A percentile compares a stretch with the other conserved stretches of the same genome.
Evolutionary conservation across 2,329 filamentous ascomycete genomes (phyloP).

Genomic region (Pseudomassariella vexata): DNA sequence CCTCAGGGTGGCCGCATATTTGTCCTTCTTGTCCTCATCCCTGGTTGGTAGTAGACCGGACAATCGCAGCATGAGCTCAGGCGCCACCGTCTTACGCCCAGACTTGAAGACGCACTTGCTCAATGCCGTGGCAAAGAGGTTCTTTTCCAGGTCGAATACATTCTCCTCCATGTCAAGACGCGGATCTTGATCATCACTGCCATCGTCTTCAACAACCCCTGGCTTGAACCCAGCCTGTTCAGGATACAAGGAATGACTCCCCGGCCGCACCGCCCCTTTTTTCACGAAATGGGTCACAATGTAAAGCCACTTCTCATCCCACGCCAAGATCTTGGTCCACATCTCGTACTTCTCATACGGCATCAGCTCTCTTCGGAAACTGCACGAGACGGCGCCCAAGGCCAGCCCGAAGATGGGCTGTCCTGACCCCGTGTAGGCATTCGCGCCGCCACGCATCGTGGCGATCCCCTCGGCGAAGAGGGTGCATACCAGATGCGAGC

Average conservation of each 20-base stretch:
- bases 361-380: slow-evolving; percentile 48
- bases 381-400: slow-evolving; percentile 51
- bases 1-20: slow-evolving; percentile 15
- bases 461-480: slow-evolving; percentile 29
- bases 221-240: slow-evolving; percentile 15
- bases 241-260: slow-evolving; percentile 24
- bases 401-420: slow-evolving; percentile 25
- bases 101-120: slow-evolving; percentile 57
- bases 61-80: slow-evolving; percentile 54
- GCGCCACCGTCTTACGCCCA: slow-evolving; percentile 58
- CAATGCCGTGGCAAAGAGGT: slow-evolving; percentile 44
- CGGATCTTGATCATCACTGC: background rate
- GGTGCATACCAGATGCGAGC: slow-evolving; percentile 57
- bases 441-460: slow-evolving; percentile 24
- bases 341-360: slow-evolving; percentile 47
- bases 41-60: slow-evolving; percentile 53
- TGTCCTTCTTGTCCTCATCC: slow-evolving; percentile 7
- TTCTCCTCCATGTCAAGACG: background rate
- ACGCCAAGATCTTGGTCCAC: slow-evolving; percentile 43
- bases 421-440: slow-evolving; percentile 20
- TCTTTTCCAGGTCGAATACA: slow-evolving; percentile 11
- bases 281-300: slow-evolving; percentile 47
- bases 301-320: slow-evolving; percentile 54
- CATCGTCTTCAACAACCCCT: background rate
- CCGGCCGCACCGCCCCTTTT: slow-evolving; percentile 27